Evolutionary conservation across 164 flowering plant genomes (phyloP).

Genomic region (Tinospora cordifolia): DNA sequence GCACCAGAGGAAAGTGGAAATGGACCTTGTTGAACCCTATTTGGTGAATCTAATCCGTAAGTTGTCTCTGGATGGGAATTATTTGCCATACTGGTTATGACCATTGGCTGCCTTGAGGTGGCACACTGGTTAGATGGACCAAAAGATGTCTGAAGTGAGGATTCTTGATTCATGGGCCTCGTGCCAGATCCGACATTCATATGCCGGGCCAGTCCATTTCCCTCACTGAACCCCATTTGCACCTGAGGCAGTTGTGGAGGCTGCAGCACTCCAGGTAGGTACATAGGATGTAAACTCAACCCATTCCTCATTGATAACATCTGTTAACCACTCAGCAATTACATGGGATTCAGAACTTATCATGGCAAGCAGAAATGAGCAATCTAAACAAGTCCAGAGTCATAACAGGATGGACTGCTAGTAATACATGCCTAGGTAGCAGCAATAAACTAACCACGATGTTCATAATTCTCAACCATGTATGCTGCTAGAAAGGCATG

Average conservation of each 20-base stretch:
- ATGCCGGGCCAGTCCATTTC: slow-evolving; percentile 24
- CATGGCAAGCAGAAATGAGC: background rate
- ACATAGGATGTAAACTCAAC: slow-evolving; percentile 52
- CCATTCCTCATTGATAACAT: slow-evolving; percentile 81
- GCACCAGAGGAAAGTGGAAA: slow-evolving; percentile 29
- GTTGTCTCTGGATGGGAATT: slow-evolving; percentile 25
- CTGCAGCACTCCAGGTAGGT: slow-evolving; percentile 44
- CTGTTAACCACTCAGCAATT: slow-evolving; percentile 29
- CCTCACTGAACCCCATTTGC: slow-evolving; percentile 29
- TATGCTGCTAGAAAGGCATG: too few relatives aligned
- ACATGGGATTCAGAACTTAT: slow-evolving; percentile 1
- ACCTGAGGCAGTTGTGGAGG: slow-evolving; percentile 40
- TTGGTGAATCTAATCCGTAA: slow-evolving; percentile 32
- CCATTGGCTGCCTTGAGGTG: slow-evolving; percentile 22
- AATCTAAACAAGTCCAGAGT: too few relatives aligned
- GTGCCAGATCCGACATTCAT: slow-evolving; percentile 18
- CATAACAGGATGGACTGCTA: too few relatives aligned
- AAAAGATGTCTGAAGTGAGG: slow-evolving; percentile 15
- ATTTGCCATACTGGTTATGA: slow-evolving; percentile 20
- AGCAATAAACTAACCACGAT: too few relatives aligned
- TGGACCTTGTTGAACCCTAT: slow-evolving; percentile 29
- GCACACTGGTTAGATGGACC: slow-evolving; percentile 25
- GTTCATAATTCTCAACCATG: too few relatives aligned
- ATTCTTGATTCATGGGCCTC: slow-evolving; percentile 27
- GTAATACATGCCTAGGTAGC: too few relatives aligned